Conservation (phyloP, 2,329 filamentous ascomycete genomes). For the Emericellopsis cladophorae region DNA sequence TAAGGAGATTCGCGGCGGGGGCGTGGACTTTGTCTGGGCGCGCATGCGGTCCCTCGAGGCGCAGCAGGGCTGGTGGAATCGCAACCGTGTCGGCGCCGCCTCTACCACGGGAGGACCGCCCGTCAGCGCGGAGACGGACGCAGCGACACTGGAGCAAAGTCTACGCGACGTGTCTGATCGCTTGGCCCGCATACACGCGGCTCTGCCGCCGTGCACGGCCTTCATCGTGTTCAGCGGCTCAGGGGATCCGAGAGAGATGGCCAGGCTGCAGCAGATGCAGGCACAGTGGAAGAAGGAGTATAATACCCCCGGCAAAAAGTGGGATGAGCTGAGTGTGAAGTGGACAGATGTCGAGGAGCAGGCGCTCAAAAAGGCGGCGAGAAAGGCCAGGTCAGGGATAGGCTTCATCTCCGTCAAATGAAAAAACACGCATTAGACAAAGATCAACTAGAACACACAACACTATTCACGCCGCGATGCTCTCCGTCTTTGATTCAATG, state of each 20-base stretch:
- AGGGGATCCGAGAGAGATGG: constrained; percentile 56
- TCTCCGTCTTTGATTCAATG: too few species aligned
- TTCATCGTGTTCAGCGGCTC: constrained; percentile 54
- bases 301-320: constrained; percentile 48
- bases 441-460: not conserved
- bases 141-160: constrained; percentile 27
- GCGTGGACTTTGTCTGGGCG: constrained; percentile 56
- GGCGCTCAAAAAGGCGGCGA: constrained; percentile 43
- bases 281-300: constrained; percentile 51
- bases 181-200: constrained; percentile 41
- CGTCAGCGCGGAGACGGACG: constrained; percentile 1
- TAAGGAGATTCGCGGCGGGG: constrained; percentile 41
- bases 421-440: not conserved
- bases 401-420: constrained; percentile 55
- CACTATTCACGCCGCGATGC: not conserved
- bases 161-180: constrained; percentile 32
- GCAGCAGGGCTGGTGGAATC: constrained; percentile 56
- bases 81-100: constrained; percentile 29
- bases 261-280: constrained; percentile 46
- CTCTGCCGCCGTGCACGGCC: constrained; percentile 51
- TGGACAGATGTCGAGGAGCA: constrained; percentile 59
- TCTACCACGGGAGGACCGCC: constrained; percentile 22
- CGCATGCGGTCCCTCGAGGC: constrained; percentile 54
- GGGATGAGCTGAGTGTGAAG: constrained; percentile 53
- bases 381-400: constrained; percentile 46